A percentile compares a stretch with the other conserved stretches of the same genome.
Evolutionary conservation across 192 early-diverging fungal species (phyloP).

Genomic region (Backusella liffmaniae): DNA sequence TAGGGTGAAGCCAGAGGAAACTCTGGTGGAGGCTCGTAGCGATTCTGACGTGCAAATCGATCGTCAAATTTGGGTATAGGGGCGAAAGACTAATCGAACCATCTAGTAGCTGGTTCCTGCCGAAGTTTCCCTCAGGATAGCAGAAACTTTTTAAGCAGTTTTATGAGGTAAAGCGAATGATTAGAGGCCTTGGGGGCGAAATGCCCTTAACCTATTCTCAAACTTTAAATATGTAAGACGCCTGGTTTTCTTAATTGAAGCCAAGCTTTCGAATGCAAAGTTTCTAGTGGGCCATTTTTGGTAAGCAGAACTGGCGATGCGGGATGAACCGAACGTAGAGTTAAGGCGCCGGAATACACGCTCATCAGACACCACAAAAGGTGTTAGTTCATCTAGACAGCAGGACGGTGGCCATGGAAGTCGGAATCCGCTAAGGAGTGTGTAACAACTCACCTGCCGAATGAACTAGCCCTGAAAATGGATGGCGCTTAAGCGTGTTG

Average conservation of each 20-base stretch:
- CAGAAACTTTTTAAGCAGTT: constrained; percentile 71
- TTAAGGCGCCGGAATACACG: constrained; percentile 55
- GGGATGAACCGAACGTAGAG: constrained; percentile 82
- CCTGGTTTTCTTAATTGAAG: constrained; percentile 68
- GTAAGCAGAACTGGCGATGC: constrained; percentile 88
- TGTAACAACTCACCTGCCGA: constrained; percentile 64
- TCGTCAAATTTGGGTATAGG: constrained; percentile 81
- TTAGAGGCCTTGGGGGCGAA: constrained; percentile 77
- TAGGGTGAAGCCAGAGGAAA: constrained; percentile 81
- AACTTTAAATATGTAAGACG: constrained; percentile 80
- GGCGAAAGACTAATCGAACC: constrained; percentile 84
- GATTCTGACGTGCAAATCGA: constrained; percentile 78
- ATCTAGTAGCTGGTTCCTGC: constrained; percentile 85
- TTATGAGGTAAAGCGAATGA: constrained; percentile 85
- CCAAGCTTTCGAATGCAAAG: constrained; percentile 65
- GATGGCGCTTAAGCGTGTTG: constrained; percentile 76
- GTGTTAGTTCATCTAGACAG: constrained; percentile 80
- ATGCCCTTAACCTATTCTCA: constrained; percentile 78
- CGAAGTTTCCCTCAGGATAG: constrained; percentile 84
- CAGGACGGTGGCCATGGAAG: constrained; percentile 85
- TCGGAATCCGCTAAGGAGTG: constrained; percentile 81
- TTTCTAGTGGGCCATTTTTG: constrained; percentile 88
- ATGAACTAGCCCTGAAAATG: constrained; percentile 73
- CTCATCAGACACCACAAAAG: constrained; percentile 76
- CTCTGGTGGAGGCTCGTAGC: constrained; percentile 76